Evolutionary conservation across 2,329 filamentous ascomycete species (phyloP), one percentile per base, ranked within the genome.

Genomic region (Fusarium sp.): DNA sequence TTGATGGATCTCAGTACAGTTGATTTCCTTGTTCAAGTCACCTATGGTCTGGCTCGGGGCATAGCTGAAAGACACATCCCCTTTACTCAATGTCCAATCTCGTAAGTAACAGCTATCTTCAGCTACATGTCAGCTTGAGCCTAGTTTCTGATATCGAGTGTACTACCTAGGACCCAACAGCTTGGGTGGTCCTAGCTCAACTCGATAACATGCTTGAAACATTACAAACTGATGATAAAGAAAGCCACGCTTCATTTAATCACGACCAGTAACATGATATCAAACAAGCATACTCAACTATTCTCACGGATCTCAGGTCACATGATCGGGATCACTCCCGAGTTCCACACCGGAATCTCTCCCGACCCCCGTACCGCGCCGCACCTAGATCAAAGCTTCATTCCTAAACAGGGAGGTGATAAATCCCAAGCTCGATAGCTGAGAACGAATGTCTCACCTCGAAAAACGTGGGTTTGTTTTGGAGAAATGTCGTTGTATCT

Each of bases 401-500:
- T 53, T 25, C 55, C 61, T 38, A 54, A 63, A 62, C 18, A 13
- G 41, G 67, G 35, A 70, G 55, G 54, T 70, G 45, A 56, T 35
- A 66, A 52, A 38, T 66, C 20, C 9, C 22, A 41, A 7, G 20
- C 25, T 15, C 45, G 10, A 47, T 31, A 44, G 50, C 13, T 27
- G 3, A 31, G n/a, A 41, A 15, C 17, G 4, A 12, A n/a, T 10
- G 9, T 42, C 14, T 33, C 45, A 39, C 13, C 27, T n/a, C 38
- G 7, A 25, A 44, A 31, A 29, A 27, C 18, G 18, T n/a, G 22
- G 20, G 27, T 49, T 46, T 25, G 22, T 45, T 18, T 42, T 63
- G 29, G 22, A 80, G 58, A 80, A 81, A 80, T 10, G 78, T 78
- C 59, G 74, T 62, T 35, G 36, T n/a, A 38, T 76, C 77, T 10